Conservation (phyloP, 306 rosid species). For the Cicer arietinum region DNA sequence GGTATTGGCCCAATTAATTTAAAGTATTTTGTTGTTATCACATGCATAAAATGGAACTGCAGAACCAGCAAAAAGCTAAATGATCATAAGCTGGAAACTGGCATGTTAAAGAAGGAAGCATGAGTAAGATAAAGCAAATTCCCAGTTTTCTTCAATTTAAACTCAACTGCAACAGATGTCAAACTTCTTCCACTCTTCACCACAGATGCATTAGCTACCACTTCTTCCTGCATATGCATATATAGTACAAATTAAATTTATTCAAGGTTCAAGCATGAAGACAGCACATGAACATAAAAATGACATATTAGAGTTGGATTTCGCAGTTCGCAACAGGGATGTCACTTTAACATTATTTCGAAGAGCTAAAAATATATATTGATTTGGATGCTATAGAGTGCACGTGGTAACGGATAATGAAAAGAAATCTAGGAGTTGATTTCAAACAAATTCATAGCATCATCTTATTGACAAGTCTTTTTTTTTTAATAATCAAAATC, state of each 20-base stretch:
- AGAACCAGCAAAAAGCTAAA: slow-evolving; percentile 26
- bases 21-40: background rate
- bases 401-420: background rate
- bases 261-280: slow-evolving; percentile 16
- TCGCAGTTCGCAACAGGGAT: slow-evolving; percentile 13
- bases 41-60: background rate
- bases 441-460: background rate
- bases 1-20: background rate
- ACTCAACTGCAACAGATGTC: slow-evolving; percentile 64
- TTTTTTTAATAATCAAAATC: slow-evolving; percentile 1
- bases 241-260: slow-evolving; percentile 20
- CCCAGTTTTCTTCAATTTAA: slow-evolving; percentile 61
- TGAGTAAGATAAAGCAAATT: slow-evolving; percentile 55
- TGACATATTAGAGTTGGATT: background rate
- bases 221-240: slow-evolving; percentile 62
- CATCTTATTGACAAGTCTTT: background rate
- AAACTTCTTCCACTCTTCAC: slow-evolving; percentile 80
- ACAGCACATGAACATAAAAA: slow-evolving; percentile 6
- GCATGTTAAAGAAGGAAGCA: slow-evolving; percentile 53
- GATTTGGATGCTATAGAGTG: background rate
- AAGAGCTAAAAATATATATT: background rate
- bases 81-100: slow-evolving; percentile 48
- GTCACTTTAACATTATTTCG: background rate
- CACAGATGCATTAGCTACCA: slow-evolving; percentile 62
- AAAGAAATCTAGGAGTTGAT: background rate